Evolutionary conservation across 2,329 filamentous ascomycete species (phyloP), one percentile per base, ranked within the genome.

Genomic region (Pseudogymnoascus sp.): DNA sequence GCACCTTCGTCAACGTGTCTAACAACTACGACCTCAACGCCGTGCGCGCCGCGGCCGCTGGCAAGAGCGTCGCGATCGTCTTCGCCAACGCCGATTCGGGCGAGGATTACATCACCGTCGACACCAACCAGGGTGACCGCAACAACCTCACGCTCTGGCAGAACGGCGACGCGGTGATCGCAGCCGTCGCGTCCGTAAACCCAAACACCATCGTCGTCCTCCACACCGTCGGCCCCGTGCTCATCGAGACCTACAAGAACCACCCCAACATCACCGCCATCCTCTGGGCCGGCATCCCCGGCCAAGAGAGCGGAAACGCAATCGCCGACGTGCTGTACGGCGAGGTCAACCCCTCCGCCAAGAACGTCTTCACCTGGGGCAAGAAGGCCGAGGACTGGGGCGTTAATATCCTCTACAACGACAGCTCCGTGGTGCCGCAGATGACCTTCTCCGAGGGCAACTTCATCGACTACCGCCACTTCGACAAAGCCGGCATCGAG

Each of bases 71-170:
- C 0, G 80, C 93, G 67, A 83, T 99, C 43, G 92, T 97, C 10
- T 98, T 98, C 70, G 93, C 90, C 71, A 96, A 96, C 68, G 87
- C 92, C 12, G 83, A 93, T 72, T 84, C 89, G 3, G 93, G 93
- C 61, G 95, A 98, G 76, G 92, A 91, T 5, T 97, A 85, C 77
- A 91, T 98, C 71, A 82, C 78, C 28, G 84, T 96, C 1, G 93
- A 93, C 66, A 89, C 85, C 62, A 97, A 97, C 73, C 79, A 82
- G 64, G 95, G 95, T 64, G 93, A 98, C 75, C 88, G 95, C 61
- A 92, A 93, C 71, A 97, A 99, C 77, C 81, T 99, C 38, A 96
- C 92, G 0, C 80, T 96, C 0, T 98, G 93, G 93, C 82, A 88
- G 65, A 83, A 87, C 64, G 93, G 91, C 41, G 91, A 98, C 61